phyloP scores from a whole-genome alignment of 2,329 filamentous ascomycete species.

The Teratosphaeria viscida region DNA sequence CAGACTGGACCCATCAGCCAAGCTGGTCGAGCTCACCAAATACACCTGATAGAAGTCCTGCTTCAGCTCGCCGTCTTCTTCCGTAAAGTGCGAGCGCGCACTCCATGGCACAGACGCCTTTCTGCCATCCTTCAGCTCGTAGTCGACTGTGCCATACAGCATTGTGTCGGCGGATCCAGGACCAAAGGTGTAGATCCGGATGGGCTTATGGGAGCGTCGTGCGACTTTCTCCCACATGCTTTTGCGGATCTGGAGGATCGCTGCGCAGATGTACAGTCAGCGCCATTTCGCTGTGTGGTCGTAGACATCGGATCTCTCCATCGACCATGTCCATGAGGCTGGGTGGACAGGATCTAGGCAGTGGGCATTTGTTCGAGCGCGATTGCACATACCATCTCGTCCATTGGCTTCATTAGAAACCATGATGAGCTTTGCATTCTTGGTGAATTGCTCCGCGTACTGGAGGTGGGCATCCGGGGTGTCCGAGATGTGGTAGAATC shows the following conservation, averaged over 20 bases:
- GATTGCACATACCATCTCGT: slow-evolving; percentile 29
- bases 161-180: slow-evolving; percentile 39
- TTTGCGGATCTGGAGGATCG: slow-evolving; percentile 42
- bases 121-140: slow-evolving; percentile 42
- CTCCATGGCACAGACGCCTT: slow-evolving; percentile 42
- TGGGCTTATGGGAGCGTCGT: slow-evolving; percentile 35
- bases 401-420: slow-evolving; percentile 38
- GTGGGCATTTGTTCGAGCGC: not conserved
- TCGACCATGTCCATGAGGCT: not conserved
- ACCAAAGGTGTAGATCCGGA: slow-evolving; percentile 43
- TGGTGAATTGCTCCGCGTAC: slow-evolving; percentile 39
- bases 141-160: slow-evolving; percentile 44
- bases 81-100: slow-evolving; percentile 42
- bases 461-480: slow-evolving; percentile 38
- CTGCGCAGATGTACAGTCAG: slow-evolving; percentile 20
- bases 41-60: slow-evolving; percentile 47
- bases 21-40: slow-evolving; percentile 32
- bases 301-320: not conserved
- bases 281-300: not conserved
- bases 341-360: not conserved
- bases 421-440: slow-evolving; percentile 43
- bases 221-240: slow-evolving; percentile 44
- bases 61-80: slow-evolving; percentile 43
- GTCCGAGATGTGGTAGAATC: slow-evolving; percentile 38
- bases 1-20: not conserved